Percentiles rank a stretch among this genome's conserved stretches.
Evolutionary conservation across 306 rosid species (phyloP).

Genomic region (Arachis stenosperma): DNA sequence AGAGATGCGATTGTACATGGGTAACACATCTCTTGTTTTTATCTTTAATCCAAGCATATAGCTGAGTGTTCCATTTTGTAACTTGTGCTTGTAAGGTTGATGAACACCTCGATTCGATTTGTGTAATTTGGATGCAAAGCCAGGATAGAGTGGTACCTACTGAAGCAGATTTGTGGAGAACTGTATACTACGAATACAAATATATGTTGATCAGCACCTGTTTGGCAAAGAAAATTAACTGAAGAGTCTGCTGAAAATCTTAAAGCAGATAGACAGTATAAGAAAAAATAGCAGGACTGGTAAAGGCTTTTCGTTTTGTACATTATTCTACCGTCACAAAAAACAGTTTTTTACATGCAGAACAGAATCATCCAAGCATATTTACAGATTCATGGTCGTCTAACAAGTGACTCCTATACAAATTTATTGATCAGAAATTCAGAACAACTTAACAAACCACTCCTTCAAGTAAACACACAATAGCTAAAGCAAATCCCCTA

Average conservation of each 20-base stretch:
- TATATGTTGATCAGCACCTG: too few species aligned
- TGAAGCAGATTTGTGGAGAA: too few species aligned
- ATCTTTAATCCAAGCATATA: neutral
- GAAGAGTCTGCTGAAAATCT: neutral
- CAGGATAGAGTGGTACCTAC: neutral
- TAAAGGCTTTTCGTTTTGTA: constrained; percentile 2
- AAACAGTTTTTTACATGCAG: constrained; percentile 11
- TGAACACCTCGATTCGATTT: neutral
- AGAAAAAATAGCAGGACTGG: neutral
- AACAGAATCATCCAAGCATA: constrained; percentile 21
- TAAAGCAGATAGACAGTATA: neutral
- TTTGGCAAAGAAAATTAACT: too few species aligned
- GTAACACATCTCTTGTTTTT: neutral
- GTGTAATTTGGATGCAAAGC: neutral
- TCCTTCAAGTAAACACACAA: constrained; percentile 1
- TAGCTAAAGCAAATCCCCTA: neutral
- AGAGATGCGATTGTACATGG: constrained; percentile 3
- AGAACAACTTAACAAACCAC: constrained; percentile 19
- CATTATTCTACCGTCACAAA: constrained; percentile 8
- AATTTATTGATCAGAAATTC: constrained; percentile 12
- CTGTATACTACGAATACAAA: neutral
- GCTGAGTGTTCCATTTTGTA: neutral
- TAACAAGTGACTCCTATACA: neutral
- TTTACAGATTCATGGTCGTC: constrained; percentile 13
- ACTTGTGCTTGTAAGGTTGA: neutral